Base-by-base conservation (phyloP, 164 flowering plant genomes). In the Umbilicus rupestris region DNA sequence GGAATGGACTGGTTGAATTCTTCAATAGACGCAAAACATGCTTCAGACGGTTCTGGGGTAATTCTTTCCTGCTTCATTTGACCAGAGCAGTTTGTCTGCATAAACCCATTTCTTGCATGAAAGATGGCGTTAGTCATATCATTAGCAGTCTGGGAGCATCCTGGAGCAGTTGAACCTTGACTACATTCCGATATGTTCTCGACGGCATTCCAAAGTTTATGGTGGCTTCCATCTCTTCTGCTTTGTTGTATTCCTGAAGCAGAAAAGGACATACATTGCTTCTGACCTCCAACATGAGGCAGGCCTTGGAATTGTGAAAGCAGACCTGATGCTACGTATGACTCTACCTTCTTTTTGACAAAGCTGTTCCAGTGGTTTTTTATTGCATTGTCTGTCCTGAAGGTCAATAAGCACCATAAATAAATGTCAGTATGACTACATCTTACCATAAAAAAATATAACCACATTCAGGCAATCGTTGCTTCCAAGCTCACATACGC, bases 301-400 rank as follows among this genome's bases (percentile, higher is more conserved):
- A 82, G 74, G 50, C 73, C 81, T 67, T 72, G 81, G 44, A 75
- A 81, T 77, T 91, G 92, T 39, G 83, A 76, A 62, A 92, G 83
- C 57, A 88, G 76, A 50, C 96, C 99, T 33, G 99, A 87, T 19
- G 89, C 85, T 74, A 82, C 57, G 75, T 87, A 94, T 19, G 89
- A 81, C 57, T 85, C 96, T 74, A 91, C 37, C 78, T 89, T 94
- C 88, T 91, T 94, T 72, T 88, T 91, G 19, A 94, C 96, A 41
- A 97, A 94, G 77, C 95, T 87, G 79, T 94, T 85, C 99, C 99
- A 95, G 63, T 95, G 99, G 74, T 95, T 95, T 79, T 95, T 95
- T 69, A 95, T 95, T 22, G 97, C 81, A 87, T 95, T 95, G 84
- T 95, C 99, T 64, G 97, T 79, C 92, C 99, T 95, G 95, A 79